These are phyloP conservation scores for Ananas comosus DNA, from an alignment of 176 grass and related monocot species.

Conservation along the genomic window DNA sequence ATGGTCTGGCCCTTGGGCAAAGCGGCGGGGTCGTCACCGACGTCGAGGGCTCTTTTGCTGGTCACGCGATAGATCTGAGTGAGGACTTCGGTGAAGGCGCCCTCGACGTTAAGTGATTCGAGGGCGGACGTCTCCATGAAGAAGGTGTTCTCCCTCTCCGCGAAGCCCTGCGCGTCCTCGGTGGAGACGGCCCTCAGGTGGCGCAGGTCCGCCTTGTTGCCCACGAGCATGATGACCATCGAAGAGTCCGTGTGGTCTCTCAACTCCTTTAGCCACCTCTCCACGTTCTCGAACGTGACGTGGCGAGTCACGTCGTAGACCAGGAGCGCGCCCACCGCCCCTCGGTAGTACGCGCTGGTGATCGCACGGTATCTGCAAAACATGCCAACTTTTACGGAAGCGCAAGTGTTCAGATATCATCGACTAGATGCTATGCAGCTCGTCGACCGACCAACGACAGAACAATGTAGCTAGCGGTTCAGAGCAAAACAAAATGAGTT, in stretches of 20 bases:
- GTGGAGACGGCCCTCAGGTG: slow-evolving; percentile 8
- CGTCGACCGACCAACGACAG: too few species aligned
- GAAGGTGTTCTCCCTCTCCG: slow-evolving; percentile 5
- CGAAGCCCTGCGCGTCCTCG: slow-evolving; percentile 8
- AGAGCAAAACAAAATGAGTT: too few species aligned
- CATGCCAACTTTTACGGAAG: not conserved
- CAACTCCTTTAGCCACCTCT: slow-evolving; percentile 8
- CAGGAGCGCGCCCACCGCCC: slow-evolving; percentile 6
- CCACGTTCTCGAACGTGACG: slow-evolving; percentile 9
- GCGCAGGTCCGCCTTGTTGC: slow-evolving; percentile 10
- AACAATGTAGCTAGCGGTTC: too few species aligned
- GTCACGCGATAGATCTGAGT: slow-evolving; percentile 7
- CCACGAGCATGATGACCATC: slow-evolving; percentile 9
- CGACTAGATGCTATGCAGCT: too few species aligned
- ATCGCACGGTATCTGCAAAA: not conserved
- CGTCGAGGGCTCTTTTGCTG: slow-evolving; percentile 2
- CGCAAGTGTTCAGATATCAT: not conserved
- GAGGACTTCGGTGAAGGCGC: slow-evolving; percentile 8
- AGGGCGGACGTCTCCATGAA: slow-evolving; percentile 12
- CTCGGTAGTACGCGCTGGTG: slow-evolving; percentile 6
- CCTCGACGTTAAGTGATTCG: slow-evolving; percentile 1
- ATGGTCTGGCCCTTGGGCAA: slow-evolving; percentile 9
- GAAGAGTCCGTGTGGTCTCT: slow-evolving; percentile 1
- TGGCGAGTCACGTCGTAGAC: slow-evolving; percentile 10
- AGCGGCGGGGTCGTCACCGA: not conserved